phyloP scores from a whole-genome alignment of 2,329 filamentous ascomycete species.

The Trichoderma sp. region DNA sequence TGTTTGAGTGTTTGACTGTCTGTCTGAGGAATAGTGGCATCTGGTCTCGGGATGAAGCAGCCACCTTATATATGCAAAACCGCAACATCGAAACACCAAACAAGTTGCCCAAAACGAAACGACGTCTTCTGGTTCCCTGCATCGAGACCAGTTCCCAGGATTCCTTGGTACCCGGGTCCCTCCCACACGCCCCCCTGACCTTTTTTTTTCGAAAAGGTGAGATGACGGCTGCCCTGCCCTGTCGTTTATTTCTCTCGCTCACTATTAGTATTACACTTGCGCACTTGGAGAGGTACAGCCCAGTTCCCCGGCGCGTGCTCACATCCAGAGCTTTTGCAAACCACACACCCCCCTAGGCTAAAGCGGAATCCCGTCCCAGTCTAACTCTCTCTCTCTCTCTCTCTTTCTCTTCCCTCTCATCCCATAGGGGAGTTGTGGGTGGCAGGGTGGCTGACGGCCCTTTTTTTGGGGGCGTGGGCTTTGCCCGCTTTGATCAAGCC shows the following conservation, averaged over 20 bases:
- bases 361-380: not conserved
- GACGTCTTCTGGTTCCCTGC: not conserved
- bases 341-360: not conserved
- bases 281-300: slow-evolving; percentile 1
- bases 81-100: not conserved
- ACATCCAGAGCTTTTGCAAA: not conserved
- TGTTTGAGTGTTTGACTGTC: not conserved
- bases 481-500: not conserved
- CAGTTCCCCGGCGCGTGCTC: not conserved
- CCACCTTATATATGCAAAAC: slow-evolving; percentile 10
- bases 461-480: slow-evolving; percentile 6
- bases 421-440: not conserved
- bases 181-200: not conserved
- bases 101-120: not conserved
- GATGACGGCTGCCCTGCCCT: slow-evolving; percentile 13
- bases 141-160: slow-evolving; percentile 4
- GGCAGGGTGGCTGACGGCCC: slow-evolving; percentile 12
- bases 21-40: not conserved
- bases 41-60: not conserved
- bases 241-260: not conserved
- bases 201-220: not conserved
- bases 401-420: not conserved
- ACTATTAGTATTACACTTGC: not conserved
- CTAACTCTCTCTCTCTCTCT: not conserved
- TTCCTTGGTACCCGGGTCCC: not conserved